Percentiles rank a stretch among this genome's conserved stretches.
phyloP scores from a whole-genome alignment of 2,329 filamentous ascomycete species.

The Phaeosphaeriaceae sp. region DNA sequence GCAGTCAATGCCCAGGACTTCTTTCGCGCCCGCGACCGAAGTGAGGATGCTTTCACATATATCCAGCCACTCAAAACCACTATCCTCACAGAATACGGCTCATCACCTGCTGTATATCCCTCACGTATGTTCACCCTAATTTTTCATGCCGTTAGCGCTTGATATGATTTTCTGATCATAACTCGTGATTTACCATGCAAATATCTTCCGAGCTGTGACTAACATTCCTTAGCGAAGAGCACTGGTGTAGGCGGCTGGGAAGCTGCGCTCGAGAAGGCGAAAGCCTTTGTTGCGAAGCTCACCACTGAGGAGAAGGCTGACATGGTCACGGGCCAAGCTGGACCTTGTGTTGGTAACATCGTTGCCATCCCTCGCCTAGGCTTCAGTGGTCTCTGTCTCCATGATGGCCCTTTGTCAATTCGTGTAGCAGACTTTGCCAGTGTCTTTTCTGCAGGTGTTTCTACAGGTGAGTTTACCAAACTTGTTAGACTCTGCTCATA shows the following conservation, averaged over 20 bases:
- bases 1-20: slow-evolving; percentile 35
- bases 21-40: slow-evolving; percentile 7
- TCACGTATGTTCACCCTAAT: slow-evolving; percentile 28
- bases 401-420: slow-evolving; percentile 49
- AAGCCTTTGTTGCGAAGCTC: slow-evolving; percentile 38
- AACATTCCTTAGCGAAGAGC: slow-evolving; percentile 49
- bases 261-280: slow-evolving; percentile 39
- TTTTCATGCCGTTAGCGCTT: not conserved
- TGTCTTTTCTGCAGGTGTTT: slow-evolving; percentile 51
- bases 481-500: no score
- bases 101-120: slow-evolving; percentile 36
- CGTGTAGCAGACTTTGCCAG: slow-evolving; percentile 44
- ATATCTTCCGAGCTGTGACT: no score
- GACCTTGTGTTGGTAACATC: slow-evolving; percentile 62
- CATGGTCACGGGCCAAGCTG: slow-evolving; percentile 49
- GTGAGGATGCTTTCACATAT: slow-evolving; percentile 33
- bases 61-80: slow-evolving; percentile 40
- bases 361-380: slow-evolving; percentile 47
- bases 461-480: slow-evolving; percentile 22
- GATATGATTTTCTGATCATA: no score
- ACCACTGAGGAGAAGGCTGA: slow-evolving; percentile 42
- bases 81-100: slow-evolving; percentile 37
- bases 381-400: slow-evolving; percentile 50
- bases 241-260: slow-evolving; percentile 43
- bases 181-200: no score